Base-by-base conservation (phyloP, 352 stramenopile genomes). In the Pythium scleroteichum region DNA sequence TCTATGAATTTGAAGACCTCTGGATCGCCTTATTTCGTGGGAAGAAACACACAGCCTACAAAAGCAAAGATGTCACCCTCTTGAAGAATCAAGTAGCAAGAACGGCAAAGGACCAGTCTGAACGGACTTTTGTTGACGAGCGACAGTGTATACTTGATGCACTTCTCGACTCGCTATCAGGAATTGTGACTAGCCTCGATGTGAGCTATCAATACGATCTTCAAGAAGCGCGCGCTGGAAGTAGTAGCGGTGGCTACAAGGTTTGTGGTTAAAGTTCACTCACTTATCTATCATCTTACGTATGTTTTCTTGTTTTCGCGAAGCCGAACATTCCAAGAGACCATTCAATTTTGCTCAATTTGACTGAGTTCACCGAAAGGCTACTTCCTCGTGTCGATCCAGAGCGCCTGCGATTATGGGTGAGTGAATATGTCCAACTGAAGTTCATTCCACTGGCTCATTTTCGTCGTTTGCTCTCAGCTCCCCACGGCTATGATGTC, bases 331-430 rank as follows among this genome's bases (percentile, higher is more conserved):
- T 92, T 2, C 67, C 79, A 38, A 78, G 82, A 29, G 85, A 94
- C 54, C 85, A 94, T 60, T 86, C 79, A 0, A 92, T 92, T 39
- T 79, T 92, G 73, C 67, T 92, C 13, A 94, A 92, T 55, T 52
- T 90, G 33, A 88, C 82, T 6, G 83, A 92, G 56, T 90, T 92
- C 62, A 46, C 87, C 26, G 80, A 90, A 42, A 66, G 82, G 46
- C 50, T 88, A 4, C 19, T 88, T 3, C 69, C 70, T 17, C 75
- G 72, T 40, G 23, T 86, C 0, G 50, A 67, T 9, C 59, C 45
- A 23, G 40, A 49, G 4, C 48, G 60, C 1, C 46, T 89, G 8
- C 47, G 58, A 35, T 59, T 72, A 24, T 92, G 82, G 80, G 82
- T 90, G 73, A 39, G 73, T 71, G 4, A 33, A 14, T 42, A 23